Base-by-base conservation (phyloP, 2,329 filamentous ascomycete genomes). In the Beauveria australis region DNA sequence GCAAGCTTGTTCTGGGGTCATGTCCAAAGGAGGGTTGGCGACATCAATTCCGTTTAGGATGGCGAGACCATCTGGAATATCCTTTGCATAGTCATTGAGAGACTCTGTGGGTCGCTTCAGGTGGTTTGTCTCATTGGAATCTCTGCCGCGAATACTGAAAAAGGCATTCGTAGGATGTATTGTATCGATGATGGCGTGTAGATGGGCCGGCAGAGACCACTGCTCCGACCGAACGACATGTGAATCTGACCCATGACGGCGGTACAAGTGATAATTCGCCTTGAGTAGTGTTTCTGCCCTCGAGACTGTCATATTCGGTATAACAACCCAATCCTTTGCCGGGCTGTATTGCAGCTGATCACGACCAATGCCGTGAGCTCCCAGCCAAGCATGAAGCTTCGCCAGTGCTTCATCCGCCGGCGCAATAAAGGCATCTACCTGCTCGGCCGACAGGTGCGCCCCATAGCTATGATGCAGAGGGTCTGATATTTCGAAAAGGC, bases 401-500 rank as follows among this genome's bases (percentile, higher is more conserved):
- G 40, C 33, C 10, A 61, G 8, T 7, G 53, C 49, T 7, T 61
- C 33, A 8, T 61, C 47, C 1, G 30, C 14, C 3, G 59, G 59
- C 6, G 52, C 19, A 4, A 57, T 14, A 19, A 57, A 51, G 12
- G 28, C n/a, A 28, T 57, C n/a, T 3, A 61, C 44, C 28, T 61
- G 53, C 40, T 57, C 52, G 5, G 59, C 46, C 26, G 59, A 61
- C 5, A 61, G 33, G 22, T 61, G 46, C 8, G 14, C 3, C 0
- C 59, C 46, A 24, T 56, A 61, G 28, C 33, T 43, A 2, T 22
- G 18, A n/a, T 61, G 51, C 4, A 19, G 24, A 9, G 59, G 59
- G 26, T 61, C 59, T 19, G 59, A 61, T 3, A 61, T 57, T n/a
- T 61, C 51, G 16, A 57, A 16, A 24, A 61, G 22, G 1, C 46